Evolutionary conservation across 2,329 filamentous ascomycete genomes (phyloP), one percentile per base, ranked within the genome.

Genomic region (Grosmannia huntii): DNA sequence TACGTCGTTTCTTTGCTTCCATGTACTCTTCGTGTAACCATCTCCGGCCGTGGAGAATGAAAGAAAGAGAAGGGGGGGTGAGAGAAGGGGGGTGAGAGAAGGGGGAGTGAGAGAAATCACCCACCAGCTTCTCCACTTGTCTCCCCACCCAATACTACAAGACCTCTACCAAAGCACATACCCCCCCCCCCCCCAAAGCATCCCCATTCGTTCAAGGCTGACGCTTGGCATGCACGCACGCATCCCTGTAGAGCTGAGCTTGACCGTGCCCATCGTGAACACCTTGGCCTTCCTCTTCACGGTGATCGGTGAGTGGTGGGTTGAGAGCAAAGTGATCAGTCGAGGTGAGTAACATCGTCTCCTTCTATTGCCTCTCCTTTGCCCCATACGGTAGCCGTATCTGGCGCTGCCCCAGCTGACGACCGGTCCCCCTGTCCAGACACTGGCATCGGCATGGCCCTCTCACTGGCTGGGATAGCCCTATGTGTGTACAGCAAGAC

Each of bases 281-380:
- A 95, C 90, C 0, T 74, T 95, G 67, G 92, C 92, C 0, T 97
- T 97, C 65, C 72, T 97, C n/a, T 97, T 96, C 68, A 97, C 92
- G 0, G 91, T 96, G 2, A 67, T 96, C 14, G 92, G 91, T 0
- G 92, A 97, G 65, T 97, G 91, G 90, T 95, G 86, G 77, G 90
- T 92, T 0, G 92, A 96, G 66, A 84, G 84, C 61, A 97, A 96
- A 70, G 87, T 91, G 1, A 95, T 97, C 61, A 88, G 85, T 64
- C 80, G 83, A 76, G 83, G 89, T 90, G 74, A 67, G 80, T 73
- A 25, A 16, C 36, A 16, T 10, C 7, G n/a, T 46, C n/a, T 23
- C 27, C n/a, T 9, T 28, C 7, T 23, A 38, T 38, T 38, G 14
- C 12, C 14, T 49, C 27, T 19, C 55, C 36, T 23, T 25, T 36